Percentiles rank a stretch among this genome's conserved stretches.
Conservation (phyloP, 768 basidiomycete species). For the Tephrocybe sp. region DNA sequence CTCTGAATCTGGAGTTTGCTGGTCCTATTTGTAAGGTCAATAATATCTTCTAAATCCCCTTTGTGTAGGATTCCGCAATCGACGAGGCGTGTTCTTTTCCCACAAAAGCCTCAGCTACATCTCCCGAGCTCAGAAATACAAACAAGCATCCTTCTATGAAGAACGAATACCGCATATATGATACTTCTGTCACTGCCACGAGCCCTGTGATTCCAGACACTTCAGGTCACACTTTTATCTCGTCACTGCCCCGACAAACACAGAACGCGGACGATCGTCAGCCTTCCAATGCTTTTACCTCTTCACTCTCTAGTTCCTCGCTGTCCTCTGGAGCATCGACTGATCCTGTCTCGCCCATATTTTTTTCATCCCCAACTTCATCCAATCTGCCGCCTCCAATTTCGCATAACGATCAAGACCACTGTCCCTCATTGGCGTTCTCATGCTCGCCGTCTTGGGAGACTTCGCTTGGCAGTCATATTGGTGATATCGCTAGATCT, state of each 20-base stretch:
- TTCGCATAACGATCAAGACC: conserved; percentile 11
- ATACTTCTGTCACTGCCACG: not conserved
- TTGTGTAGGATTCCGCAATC: conserved; percentile 7
- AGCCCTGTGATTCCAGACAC: not conserved
- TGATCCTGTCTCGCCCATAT: conserved; percentile 12
- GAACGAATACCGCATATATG: conserved; percentile 8
- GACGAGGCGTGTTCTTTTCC: conserved; percentile 1
- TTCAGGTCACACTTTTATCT: not conserved
- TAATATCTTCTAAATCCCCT: not conserved
- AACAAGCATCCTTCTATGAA: not conserved
- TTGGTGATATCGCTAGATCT: conserved; percentile 13
- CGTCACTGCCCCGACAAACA: not conserved
- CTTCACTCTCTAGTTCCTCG: conserved; percentile 6
- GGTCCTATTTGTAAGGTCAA: not conserved
- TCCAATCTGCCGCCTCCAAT: conserved; percentile 15
- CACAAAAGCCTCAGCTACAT: not conserved
- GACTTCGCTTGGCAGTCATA: conserved; percentile 22
- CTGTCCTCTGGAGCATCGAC: conserved; percentile 8
- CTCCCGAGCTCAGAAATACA: not conserved
- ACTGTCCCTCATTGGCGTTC: conserved; percentile 18
- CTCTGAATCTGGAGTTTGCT: conserved; percentile 1
- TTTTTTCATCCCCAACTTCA: conserved; percentile 25
- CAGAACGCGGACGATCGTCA: not conserved
- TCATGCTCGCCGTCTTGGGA: conserved; percentile 24
- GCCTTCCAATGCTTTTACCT: not conserved